These are phyloP conservation scores for Peltaster fructicola DNA, from an alignment of 2,329 filamentous ascomycete species.

Conservation along the genomic window DNA sequence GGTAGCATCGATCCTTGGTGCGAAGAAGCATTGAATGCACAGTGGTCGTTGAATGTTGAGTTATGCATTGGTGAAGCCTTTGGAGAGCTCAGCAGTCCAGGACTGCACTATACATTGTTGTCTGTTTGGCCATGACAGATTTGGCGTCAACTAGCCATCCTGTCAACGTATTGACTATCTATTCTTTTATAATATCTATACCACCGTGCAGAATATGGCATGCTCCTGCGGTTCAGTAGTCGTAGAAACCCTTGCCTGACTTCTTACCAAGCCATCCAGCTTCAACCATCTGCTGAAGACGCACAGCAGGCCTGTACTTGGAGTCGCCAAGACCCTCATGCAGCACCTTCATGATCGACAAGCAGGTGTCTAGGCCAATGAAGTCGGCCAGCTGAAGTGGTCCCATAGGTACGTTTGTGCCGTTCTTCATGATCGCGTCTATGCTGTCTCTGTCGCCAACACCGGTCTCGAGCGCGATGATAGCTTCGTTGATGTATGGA, in stretches of 20 bases:
- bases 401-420: conserved; percentile 96
- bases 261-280: conserved; percentile 98
- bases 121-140: too few species aligned
- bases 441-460: conserved; percentile 82
- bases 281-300: conserved; percentile 90
- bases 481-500: conserved; percentile 97
- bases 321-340: conserved; percentile 83
- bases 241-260: conserved; percentile 83
- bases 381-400: conserved; percentile 89
- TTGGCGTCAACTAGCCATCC: too few species aligned
- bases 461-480: conserved; percentile 88
- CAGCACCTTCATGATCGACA: conserved; percentile 93
- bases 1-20: conserved; percentile 21
- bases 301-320: conserved; percentile 80
- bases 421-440: conserved; percentile 97
- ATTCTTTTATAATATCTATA: too few species aligned
- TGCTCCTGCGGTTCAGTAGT: too few species aligned
- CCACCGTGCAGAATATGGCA: too few species aligned
- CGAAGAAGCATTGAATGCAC: too few species aligned
- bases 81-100: too few species aligned
- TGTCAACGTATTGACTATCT: too few species aligned
- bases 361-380: conserved; percentile 88
- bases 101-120: too few species aligned
- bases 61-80: too few species aligned
- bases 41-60: too few species aligned